Base-by-base conservation (phyloP, 78 protist species). In the Protostelium mycophagum region DNA sequence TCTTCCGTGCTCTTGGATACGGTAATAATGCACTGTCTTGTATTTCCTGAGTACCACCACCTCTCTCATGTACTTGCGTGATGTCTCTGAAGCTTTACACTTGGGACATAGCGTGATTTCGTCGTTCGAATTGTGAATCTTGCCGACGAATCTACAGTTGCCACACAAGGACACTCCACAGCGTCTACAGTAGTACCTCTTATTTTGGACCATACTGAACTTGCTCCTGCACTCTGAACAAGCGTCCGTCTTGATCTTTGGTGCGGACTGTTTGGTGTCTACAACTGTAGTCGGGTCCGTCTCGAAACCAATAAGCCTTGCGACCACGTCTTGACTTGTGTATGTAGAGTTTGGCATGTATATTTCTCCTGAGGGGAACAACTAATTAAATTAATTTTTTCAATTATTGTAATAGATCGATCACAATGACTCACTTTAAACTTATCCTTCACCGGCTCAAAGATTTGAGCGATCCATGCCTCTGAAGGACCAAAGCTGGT, bases 1-100 rank as follows among this genome's bases (percentile, higher is more conserved):
- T 34, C 94, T 86, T 28, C 91, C 90, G 90, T 91, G 94, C 29
- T 35, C 0, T 35, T 38, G n/a, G 87, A 91, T 87, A 87, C 83
- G 84, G 90, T 28, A 91, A 10, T 88, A 84, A 73, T 84, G 85
- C 34, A 91, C 38, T 16, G 83, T 37, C 35, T 31, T 35, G 38
- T 29, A 84, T 38, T 88, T 38, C 28, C 37, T 10, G 36, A 1
- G 0, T 0, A 91, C 89, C 35, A 63, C 84, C 10, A 87, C 90
- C 87, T 88, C 91, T 86, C 88, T 91, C 73, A 51, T 51, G 16
- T 51, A 51, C 73, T 51, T 51, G 31, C 73, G 5, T 16, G 5
- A 16, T 5, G 73, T 51, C 73, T 51, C 73, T 16, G 16, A 25
- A 25, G 73, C 73, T 16, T 51, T 51, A 16, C 73, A 51, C 73